phyloP scores from a whole-genome alignment of 2,329 filamentous ascomycete species.

The Stachybotrys chartarum region DNA sequence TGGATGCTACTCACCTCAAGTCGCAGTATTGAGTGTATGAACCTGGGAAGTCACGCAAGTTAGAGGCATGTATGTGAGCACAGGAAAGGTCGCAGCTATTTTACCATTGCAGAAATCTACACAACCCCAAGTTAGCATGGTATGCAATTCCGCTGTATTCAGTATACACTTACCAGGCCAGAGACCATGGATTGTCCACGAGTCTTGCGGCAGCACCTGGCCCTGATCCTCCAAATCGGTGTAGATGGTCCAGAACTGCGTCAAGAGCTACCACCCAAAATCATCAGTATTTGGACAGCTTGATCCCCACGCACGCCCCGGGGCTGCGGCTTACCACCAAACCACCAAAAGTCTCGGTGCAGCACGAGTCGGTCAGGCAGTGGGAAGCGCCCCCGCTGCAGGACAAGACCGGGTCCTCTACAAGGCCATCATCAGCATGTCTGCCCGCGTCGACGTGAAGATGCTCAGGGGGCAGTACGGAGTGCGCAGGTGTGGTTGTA shows the following conservation, averaged over 20 bases:
- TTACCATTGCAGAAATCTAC: conserved; percentile 37
- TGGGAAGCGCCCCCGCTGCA: conserved; percentile 39
- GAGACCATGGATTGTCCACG: conserved; percentile 54
- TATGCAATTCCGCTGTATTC: not conserved
- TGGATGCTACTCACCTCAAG: conserved; percentile 24
- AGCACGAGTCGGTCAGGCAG: conserved; percentile 51
- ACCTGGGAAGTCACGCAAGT: conserved; percentile 26
- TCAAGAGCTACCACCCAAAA: conserved; percentile 33
- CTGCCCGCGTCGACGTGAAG: not conserved
- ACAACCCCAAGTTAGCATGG: not conserved
- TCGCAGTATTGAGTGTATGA: conserved; percentile 64
- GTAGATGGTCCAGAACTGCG: conserved; percentile 59
- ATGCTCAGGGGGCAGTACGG: conserved; percentile 16
- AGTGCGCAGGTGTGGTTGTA: conserved; percentile 51
- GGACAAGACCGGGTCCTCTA: conserved; percentile 29
- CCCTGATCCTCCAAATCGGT: conserved; percentile 51
- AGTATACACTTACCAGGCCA: conserved; percentile 35
- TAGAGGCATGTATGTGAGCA: conserved; percentile 7
- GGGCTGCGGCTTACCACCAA: conserved; percentile 32
- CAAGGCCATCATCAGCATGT: not conserved
- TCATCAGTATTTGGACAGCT: not conserved
- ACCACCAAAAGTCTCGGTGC: conserved; percentile 57
- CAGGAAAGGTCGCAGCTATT: not conserved
- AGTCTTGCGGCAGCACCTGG: conserved; percentile 49
- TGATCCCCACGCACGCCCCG: not conserved